A percentile compares a stretch with the other conserved stretches of the same genome.
Conservation (phyloP, 1,284 basidiomycete species). For the Acaromyces ingoldii region DNA sequence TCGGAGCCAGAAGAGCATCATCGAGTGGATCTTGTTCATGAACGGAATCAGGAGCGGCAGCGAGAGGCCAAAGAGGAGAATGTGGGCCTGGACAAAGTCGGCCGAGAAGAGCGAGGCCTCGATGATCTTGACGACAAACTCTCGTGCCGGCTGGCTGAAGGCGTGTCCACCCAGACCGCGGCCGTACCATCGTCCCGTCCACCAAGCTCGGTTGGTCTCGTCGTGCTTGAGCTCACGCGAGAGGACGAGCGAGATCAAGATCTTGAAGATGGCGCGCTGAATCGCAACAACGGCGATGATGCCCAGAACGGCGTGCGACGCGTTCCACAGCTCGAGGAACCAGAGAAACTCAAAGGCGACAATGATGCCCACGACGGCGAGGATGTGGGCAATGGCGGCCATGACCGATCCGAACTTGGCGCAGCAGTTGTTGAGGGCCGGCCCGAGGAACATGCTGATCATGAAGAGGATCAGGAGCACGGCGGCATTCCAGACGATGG, state of each 20-base stretch:
- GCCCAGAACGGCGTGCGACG: slow-evolving; percentile 70
- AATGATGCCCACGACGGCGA: slow-evolving; percentile 46
- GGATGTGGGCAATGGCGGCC: slow-evolving; percentile 47
- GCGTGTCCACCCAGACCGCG: slow-evolving; percentile 48
- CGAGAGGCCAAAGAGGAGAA: slow-evolving; percentile 54
- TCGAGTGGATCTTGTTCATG: slow-evolving; percentile 46
- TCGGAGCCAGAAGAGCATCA: slow-evolving; percentile 55
- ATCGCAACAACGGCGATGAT: slow-evolving; percentile 52
- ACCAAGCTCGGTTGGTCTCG: slow-evolving; percentile 52
- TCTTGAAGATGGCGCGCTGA: slow-evolving; percentile 51
- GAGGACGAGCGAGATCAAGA: slow-evolving; percentile 46
- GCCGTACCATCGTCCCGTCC: slow-evolving; percentile 52
- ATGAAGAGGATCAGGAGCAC: slow-evolving; percentile 81
- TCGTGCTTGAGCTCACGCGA: slow-evolving; percentile 51
- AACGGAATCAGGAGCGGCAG: slow-evolving; percentile 54
- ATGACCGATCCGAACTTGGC: slow-evolving; percentile 50
- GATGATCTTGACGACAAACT: slow-evolving; percentile 52
- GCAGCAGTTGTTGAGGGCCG: slow-evolving; percentile 69
- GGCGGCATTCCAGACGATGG: slow-evolving; percentile 90
- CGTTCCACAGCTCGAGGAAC: slow-evolving; percentile 90
- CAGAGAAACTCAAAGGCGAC: slow-evolving; percentile 59
- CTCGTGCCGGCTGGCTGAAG: slow-evolving; percentile 49
- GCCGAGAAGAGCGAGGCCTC: slow-evolving; percentile 49
- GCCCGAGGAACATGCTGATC: slow-evolving; percentile 84
- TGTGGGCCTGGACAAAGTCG: slow-evolving; percentile 45